Evolutionary conservation across 148 eudicot species (phyloP), one percentile per base, ranked within the genome.

Genomic region (Drosera capensis): DNA sequence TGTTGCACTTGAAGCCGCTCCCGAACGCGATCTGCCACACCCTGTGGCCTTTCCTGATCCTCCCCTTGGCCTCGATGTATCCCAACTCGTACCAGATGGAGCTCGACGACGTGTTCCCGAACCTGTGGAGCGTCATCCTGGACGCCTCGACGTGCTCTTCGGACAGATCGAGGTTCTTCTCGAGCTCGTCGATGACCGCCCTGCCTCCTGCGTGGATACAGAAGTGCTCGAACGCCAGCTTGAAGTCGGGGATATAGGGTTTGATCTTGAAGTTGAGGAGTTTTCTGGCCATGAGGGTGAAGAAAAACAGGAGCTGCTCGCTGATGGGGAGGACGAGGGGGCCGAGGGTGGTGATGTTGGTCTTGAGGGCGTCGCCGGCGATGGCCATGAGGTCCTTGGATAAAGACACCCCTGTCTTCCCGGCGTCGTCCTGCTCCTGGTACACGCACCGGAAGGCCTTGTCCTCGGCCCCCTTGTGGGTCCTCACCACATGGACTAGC

Each of bases 1-100:
- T 47, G 26, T 47, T 47, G 11, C 51, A 47, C 51, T 47, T 47
- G 51, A 47, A 47, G 8, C 51, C 51, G 20, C 51, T 47, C 20
- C 51, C 51, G 9, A 47, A 47, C 6, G 51, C 51, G 15, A 47
- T 47, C 51, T 47, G 51, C 51, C 51, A 47, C 20, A 47, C 51
- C 1, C 51, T 31, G 1, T 47, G 20, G 23, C 51, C 51, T 35
- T 28, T 47, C 22, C 23, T 18, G 37, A 47, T 47, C 51, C 51
- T 47, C 38, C 51, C 51, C 8, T 47, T 47, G 7, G 51, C 51
- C 51, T 47, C 51, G 0, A 23, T 47, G 14, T 47, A 47, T 1
- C 14, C 51, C 38, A 47, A 13, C 25, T 47, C 51, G 12, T 47
- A 47, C 51, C 51, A 47, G 29, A 47, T 47, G 7, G 51, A 47